Conservation (phyloP, 345 rosid genomes). For the Eucalyptus sp. region DNA sequence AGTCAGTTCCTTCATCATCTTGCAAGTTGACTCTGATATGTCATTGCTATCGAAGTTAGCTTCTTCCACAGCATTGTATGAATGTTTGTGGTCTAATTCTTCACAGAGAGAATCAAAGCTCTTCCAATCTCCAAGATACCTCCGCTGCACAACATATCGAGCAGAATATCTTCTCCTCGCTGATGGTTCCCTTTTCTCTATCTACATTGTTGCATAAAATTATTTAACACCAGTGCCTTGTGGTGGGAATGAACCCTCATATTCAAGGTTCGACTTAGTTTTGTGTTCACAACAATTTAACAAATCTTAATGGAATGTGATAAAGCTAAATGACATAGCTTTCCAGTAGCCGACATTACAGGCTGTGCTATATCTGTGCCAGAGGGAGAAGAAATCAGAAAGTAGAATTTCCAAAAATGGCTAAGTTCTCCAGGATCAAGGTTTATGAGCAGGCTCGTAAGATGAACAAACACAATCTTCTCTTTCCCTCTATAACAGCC, state of each 20-base stretch:
- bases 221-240: neutral
- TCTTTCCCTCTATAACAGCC: neutral
- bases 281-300: neutral
- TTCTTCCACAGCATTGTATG: constrained; percentile 6
- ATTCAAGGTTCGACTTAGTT: neutral
- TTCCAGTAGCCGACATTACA: neutral
- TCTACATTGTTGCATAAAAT: constrained; percentile 12
- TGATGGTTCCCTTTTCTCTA: constrained; percentile 17
- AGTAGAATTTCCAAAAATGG: neutral
- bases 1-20: neutral
- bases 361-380: neutral
- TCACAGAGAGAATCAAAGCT: constrained; percentile 22
- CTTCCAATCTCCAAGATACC: constrained; percentile 24
- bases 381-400: neutral
- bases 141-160: constrained; percentile 33
- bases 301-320: neutral
- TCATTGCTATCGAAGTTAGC: neutral
- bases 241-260: neutral
- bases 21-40: constrained; percentile 9
- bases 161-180: constrained; percentile 46
- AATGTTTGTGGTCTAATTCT: constrained; percentile 6
- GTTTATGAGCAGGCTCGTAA: neutral
- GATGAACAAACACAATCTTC: neutral
- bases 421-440: neutral
- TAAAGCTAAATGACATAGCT: neutral